These are phyloP conservation scores for Coniochaeta sp. DNA, from an alignment of 2,329 filamentous ascomycete species.

Conservation along the genomic window DNA sequence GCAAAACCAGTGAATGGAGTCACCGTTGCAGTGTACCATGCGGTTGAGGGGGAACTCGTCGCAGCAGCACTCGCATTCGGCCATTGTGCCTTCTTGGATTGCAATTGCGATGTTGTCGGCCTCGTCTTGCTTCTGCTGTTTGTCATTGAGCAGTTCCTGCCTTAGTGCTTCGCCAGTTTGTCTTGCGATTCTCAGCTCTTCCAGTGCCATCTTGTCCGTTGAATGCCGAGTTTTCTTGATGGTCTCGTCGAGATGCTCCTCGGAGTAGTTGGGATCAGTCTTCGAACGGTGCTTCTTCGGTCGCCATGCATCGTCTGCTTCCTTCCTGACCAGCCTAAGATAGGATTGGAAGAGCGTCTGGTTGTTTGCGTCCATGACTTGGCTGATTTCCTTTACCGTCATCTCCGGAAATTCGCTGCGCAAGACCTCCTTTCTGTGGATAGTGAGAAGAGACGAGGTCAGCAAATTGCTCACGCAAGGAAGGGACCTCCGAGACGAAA, in stretches of 20 bases:
- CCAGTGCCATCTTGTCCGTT: constrained; percentile 22
- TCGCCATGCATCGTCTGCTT: background rate
- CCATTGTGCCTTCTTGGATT: constrained; percentile 41
- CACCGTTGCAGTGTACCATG: constrained; percentile 60
- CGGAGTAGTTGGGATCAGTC: constrained; percentile 4
- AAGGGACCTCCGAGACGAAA: no score
- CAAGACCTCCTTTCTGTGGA: background rate
- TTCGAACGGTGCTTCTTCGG: constrained; percentile 6
- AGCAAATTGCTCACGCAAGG: no score
- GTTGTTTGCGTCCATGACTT: constrained; percentile 14
- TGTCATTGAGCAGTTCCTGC: constrained; percentile 15
- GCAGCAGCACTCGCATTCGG: constrained; percentile 71
- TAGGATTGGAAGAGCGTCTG: constrained; percentile 27
- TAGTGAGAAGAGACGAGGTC: no score
- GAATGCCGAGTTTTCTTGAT: no score
- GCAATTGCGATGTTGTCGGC: constrained; percentile 32
- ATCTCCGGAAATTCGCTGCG: background rate
- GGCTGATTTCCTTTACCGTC: constrained; percentile 18
- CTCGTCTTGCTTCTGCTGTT: constrained; percentile 26
- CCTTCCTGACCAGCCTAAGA: constrained; percentile 9
- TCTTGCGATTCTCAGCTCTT: constrained; percentile 32
- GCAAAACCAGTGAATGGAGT: constrained; percentile 61
- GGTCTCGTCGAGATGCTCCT: no score
- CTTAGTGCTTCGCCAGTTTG: constrained; percentile 12
- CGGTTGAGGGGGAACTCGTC: constrained; percentile 58